These are phyloP conservation scores for Calamus simplicifolius DNA, from an alignment of 176 grass and related monocot species.

Conservation along the genomic window DNA sequence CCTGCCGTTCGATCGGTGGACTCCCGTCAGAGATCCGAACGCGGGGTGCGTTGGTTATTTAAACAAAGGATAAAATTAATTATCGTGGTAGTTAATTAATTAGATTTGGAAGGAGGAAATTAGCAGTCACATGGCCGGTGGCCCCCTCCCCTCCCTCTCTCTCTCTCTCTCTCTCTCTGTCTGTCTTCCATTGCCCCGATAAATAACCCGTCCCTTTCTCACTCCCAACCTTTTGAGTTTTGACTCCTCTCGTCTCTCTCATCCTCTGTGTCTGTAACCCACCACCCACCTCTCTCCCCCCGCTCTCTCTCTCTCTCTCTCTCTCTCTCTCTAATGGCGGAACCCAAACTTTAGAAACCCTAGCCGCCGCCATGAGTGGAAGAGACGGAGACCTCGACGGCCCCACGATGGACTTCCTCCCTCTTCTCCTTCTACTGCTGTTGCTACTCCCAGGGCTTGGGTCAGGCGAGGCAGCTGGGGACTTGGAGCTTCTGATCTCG, in stretches of 20 bases:
- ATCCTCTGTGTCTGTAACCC: no score
- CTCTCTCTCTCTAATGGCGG: neutral
- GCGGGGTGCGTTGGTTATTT: no score
- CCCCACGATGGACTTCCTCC: neutral
- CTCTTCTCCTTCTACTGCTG: neutral
- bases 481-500: slow-evolving; percentile 17
- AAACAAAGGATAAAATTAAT: neutral
- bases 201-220: slow-evolving; percentile 12
- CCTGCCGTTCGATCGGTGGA: no score
- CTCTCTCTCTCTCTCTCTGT: neutral
- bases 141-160: neutral
- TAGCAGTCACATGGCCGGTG: neutral
- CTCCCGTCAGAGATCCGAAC: no score
- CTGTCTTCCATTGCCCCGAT: neutral
- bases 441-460: neutral
- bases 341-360: neutral
- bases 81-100: neutral
- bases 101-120: neutral
- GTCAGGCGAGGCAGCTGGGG: neutral
- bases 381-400: neutral
- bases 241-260: neutral
- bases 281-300: neutral
- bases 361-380: neutral
- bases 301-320: no score
- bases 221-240: neutral